phyloP scores from a whole-genome alignment of 768 basidiomycete species.

The Baorangia bicolor region DNA sequence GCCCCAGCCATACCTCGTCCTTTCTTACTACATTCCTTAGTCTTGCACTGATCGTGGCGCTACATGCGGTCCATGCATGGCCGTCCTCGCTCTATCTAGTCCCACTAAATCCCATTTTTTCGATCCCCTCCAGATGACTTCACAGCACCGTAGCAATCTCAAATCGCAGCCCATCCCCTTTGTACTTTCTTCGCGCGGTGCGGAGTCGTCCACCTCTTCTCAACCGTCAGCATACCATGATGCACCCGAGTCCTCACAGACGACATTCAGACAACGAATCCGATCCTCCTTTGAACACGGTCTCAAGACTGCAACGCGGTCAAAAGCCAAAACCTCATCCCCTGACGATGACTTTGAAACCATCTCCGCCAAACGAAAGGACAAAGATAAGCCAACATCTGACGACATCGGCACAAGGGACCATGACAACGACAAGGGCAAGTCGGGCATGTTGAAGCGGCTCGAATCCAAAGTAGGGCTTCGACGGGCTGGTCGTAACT shows the following conservation, averaged over 20 bases:
- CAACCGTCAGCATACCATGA: conserved; percentile 27
- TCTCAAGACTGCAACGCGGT: conserved; percentile 60
- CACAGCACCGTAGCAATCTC: conserved; percentile 39
- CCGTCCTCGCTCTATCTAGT: conserved; percentile 40
- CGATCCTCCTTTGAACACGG: conserved; percentile 68
- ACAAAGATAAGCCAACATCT: conserved; percentile 36
- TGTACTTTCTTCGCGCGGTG: conserved; percentile 44
- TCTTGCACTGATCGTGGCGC: conserved; percentile 21
- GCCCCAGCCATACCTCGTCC: conserved; percentile 8
- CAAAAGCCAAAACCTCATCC: conserved; percentile 42
- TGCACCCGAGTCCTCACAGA: conserved; percentile 42
- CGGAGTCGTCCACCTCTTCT: conserved; percentile 36
- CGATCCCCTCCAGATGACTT: conserved; percentile 46
- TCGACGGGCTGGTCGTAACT: conserved; percentile 43
- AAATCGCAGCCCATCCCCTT: conserved; percentile 34
- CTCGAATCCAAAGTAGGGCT: conserved; percentile 53
- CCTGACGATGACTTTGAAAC: conserved; percentile 44
- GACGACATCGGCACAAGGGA: conserved; percentile 28
- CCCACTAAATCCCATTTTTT: conserved; percentile 40
- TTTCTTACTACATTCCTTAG: conserved; percentile 17
- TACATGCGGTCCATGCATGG: conserved; percentile 43
- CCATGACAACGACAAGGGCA: conserved; percentile 41
- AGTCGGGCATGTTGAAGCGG: conserved; percentile 44
- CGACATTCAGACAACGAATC: conserved; percentile 56
- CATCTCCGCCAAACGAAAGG: conserved; percentile 45